Conservation (phyloP, 202 grass and related monocot genomes). For the Tripidium arundinaceum region DNA sequence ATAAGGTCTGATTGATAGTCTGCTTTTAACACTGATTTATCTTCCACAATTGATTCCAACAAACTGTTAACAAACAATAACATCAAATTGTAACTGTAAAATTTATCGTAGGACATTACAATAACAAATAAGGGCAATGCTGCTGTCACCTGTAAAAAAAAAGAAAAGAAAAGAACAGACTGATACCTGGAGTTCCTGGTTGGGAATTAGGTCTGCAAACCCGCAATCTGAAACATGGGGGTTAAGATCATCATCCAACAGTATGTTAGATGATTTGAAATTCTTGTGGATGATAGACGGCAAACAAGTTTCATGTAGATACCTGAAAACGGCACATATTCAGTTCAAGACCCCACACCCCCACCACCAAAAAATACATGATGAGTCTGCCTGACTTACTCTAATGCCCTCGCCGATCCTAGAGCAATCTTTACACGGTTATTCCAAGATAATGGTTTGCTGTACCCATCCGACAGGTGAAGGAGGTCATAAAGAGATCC, state of each 20-base stretch:
- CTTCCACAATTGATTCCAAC: background rate
- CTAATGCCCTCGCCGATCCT: conserved; percentile 75
- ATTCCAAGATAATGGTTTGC: conserved; percentile 67
- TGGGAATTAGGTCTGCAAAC: conserved; percentile 53
- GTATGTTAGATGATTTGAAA: conserved; percentile 93
- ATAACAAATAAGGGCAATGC: no score
- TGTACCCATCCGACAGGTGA: conserved; percentile 57
- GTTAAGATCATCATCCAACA: conserved; percentile 69
- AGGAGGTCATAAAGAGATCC: conserved; percentile 85
- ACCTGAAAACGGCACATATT: conserved; percentile 47
- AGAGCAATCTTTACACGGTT: conserved; percentile 81
- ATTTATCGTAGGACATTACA: no score
- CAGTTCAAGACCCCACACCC: background rate
- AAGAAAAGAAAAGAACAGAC: background rate
- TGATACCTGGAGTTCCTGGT: conserved; percentile 68
- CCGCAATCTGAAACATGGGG: conserved; percentile 81
- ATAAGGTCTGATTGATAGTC: background rate
- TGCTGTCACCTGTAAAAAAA: background rate
- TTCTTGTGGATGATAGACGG: conserved; percentile 76
- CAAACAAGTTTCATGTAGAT: conserved; percentile 75
- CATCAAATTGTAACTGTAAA: background rate
- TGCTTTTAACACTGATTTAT: background rate
- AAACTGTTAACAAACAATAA: background rate
- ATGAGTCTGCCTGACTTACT: conserved; percentile 59
- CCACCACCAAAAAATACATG: background rate